These are phyloP conservation scores for Cercospora janseana DNA, from an alignment of 2,329 filamentous ascomycete genomes.

Conservation along the genomic window DNA sequence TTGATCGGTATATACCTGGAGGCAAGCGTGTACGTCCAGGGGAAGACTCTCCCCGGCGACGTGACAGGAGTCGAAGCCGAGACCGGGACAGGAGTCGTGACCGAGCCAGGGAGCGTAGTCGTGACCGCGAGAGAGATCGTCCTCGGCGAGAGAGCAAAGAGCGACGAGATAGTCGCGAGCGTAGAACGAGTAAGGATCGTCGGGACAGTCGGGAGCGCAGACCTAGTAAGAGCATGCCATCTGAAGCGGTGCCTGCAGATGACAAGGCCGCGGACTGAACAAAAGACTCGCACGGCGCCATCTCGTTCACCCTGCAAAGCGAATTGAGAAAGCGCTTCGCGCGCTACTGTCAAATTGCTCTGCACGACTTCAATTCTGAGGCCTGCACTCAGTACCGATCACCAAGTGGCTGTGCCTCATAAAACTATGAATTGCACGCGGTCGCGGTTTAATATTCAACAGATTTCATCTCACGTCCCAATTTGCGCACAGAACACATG, in stretches of 20 bases:
- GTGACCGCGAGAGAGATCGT: conserved; percentile 18
- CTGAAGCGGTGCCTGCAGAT: background rate
- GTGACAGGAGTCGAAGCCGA: conserved; percentile 17
- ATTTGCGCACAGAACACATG: no score
- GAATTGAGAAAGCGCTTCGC: no score
- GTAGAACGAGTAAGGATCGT: background rate
- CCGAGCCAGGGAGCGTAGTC: conserved; percentile 35
- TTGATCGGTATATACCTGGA: conserved; percentile 39
- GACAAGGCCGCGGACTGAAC: background rate
- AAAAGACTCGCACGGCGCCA: no score
- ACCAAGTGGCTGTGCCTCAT: no score
- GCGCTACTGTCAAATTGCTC: no score
- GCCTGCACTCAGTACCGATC: no score
- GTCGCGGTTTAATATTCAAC: no score
- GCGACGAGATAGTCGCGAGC: conserved; percentile 3
- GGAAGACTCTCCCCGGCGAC: conserved; percentile 9
- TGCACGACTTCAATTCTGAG: no score
- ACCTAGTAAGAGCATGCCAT: conserved; percentile 3
- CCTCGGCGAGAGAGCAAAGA: conserved; percentile 2
- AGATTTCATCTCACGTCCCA: no score
- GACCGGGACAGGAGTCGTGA: conserved; percentile 31
- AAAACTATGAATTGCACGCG: no score
- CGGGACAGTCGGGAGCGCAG: conserved; percentile 9
- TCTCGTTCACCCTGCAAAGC: no score
- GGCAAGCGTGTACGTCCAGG: conserved; percentile 22